Evolutionary conservation across 78 protist genomes (phyloP).

Genomic region (Diacronema lutheri): DNA sequence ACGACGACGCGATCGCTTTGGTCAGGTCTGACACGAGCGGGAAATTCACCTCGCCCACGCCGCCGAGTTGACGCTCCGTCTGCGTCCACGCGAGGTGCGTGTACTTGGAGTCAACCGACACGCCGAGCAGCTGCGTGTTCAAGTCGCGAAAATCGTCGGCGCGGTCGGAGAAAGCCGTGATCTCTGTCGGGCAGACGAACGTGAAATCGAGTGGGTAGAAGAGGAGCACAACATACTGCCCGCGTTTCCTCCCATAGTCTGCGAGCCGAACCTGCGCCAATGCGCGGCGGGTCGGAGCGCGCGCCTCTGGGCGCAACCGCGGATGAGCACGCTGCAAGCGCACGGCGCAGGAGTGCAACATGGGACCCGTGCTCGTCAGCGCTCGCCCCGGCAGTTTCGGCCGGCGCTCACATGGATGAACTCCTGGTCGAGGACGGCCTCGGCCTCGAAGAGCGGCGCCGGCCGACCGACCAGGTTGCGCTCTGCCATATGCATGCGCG

Average conservation of each 20-base stretch:
- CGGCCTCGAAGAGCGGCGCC: not conserved
- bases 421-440: constrained; percentile 5
- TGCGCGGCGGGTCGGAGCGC: not conserved
- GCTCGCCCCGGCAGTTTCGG: too few relatives aligned
- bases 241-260: not conserved
- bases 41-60: constrained; percentile 85
- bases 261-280: not conserved
- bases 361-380: not conserved
- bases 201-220: constrained; percentile 78
- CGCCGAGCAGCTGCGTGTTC: constrained; percentile 54
- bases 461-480: not conserved
- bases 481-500: too few relatives aligned
- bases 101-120: constrained; percentile 77
- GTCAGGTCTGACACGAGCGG: constrained; percentile 85
- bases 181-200: constrained; percentile 95
- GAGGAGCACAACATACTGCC: constrained; percentile 23
- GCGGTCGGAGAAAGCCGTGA: constrained; percentile 72
- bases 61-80: constrained; percentile 76
- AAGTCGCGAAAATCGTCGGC: not conserved
- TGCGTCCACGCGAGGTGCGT: constrained; percentile 91
- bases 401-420: not conserved
- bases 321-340: too few relatives aligned
- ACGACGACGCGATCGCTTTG: constrained; percentile 74
- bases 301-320: too few relatives aligned
- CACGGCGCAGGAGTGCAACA: too few relatives aligned